Conservation (phyloP, 164 flowering plant genomes). For the Dillenia suffruticosa region DNA sequence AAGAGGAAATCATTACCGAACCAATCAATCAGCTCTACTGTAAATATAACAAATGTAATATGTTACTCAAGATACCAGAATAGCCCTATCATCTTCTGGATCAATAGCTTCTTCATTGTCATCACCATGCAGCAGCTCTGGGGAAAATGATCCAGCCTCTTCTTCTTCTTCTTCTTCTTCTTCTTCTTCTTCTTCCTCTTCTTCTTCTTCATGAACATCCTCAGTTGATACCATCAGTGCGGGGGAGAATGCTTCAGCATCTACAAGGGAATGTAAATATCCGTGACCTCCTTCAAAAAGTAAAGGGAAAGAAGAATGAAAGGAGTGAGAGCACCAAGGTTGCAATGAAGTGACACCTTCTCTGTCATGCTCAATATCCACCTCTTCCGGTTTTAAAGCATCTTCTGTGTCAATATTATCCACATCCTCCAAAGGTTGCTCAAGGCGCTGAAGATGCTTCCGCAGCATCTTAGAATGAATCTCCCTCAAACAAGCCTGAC, state of each 20-base stretch:
- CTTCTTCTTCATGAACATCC: conserved; percentile 43
- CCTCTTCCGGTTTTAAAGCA: conserved; percentile 32
- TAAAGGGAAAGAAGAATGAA: not conserved
- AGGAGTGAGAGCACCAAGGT: not conserved
- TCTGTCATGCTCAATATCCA: conserved; percentile 28
- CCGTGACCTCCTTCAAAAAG: conserved; percentile 7
- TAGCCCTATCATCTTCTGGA: conserved; percentile 83
- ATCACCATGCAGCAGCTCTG: conserved; percentile 74
- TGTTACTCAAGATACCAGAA: conserved; percentile 39
- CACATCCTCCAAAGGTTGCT: conserved; percentile 48
- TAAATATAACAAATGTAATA: not conserved
- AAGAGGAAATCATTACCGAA: not conserved
- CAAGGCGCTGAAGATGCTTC: conserved; percentile 68
- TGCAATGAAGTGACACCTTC: conserved; percentile 35
- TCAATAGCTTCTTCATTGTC: conserved; percentile 87
- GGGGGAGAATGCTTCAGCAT: conserved; percentile 49
- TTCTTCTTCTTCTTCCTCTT: conserved; percentile 40
- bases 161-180: conserved; percentile 38
- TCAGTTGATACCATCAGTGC: conserved; percentile 32
- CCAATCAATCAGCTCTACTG: not conserved
- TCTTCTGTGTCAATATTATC: conserved; percentile 30
- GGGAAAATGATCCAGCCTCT: conserved; percentile 93
- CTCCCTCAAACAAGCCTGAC: conserved; percentile 90
- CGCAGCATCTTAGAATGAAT: conserved; percentile 78
- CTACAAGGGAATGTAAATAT: conserved; percentile 18